Evolutionary conservation across 2,329 filamentous ascomycete genomes (phyloP), one percentile per base, ranked within the genome.

Genomic region (Botrytis fabae): DNA sequence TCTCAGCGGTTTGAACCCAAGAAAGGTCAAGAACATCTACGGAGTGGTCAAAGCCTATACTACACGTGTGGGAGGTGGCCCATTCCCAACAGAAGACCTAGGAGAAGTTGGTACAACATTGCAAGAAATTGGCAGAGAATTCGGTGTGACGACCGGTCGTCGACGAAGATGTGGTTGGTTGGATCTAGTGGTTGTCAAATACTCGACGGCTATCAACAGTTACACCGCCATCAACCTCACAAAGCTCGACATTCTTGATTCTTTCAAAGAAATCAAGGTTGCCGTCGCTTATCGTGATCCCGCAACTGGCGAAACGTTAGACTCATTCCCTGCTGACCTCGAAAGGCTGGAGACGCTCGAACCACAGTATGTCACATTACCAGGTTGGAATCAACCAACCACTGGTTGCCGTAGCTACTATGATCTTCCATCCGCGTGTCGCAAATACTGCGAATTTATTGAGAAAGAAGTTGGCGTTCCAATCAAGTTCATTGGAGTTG

Each of bases 251-350:
- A 86, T 94, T 54, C 85, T 94, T 25, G 92, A 94, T 80, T 88
- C 88, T 46, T 94, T 97, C 80, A 85, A 88, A 16, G 90, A 89
- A 79, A 87, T 97, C 82, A 92, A 94, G 81, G 85, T 93, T 69
- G 92, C 92, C 28, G 88, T 92, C 22, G 90, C 88, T 2, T 97
- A 97, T 83, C 86, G 85, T 78, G 81, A 85, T 70, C 80, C 83
- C 59, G 78, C 81, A 44, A 83, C 82, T 0, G 83, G 83, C 61
- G 80, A 87, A 78, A 83, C 84, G 72, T 81, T 92, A 18, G 84
- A 87, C 28, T 88, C 86, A 20, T 93, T 92, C 85, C 92, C 87
- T 7, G 89, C 90, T 12, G 88, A 92, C 78, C 85, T 89, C 25
- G 83, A 85, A 60, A 81, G 86, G 51, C 84, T 93, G 25, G 86